Evolutionary conservation across 257 asterid genomes (phyloP), one percentile per base, ranked within the genome.

Genomic region (Nemophila menziesii): DNA sequence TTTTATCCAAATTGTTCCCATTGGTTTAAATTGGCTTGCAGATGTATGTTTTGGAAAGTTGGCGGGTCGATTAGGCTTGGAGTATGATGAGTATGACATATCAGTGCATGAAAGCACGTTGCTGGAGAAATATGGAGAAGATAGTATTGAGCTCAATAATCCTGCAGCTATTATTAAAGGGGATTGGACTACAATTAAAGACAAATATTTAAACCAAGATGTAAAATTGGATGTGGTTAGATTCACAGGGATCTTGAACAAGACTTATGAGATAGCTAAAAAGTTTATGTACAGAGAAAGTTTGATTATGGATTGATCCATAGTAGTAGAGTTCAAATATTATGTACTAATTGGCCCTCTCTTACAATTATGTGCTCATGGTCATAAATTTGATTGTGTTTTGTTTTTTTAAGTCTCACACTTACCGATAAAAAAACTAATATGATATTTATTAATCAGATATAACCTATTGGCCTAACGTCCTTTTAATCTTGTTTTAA

Each of bases 11-110:
- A 67, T 89, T 15, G 33, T 80, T 1, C 98, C 98, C 0, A 71
- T 89, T 0, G 98, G 98, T 1, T 69, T 81, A 0, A 84, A 78
- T 7, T 84, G 98, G 98, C 80, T 95, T 4, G 89, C 94, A 0
- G 82, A 73, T 8, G 60, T 71, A 18, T 89, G 70, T 65, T 89
- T 78, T 22, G 94, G 83, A 1, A 80, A 73, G 22, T 95, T 95
- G 4, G 82, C 94, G 5, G 20, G 15, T 17, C 78, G 71, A 44
- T 65, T 84, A 5, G 95, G 94, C 16, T 44, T 89, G 36, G 36
- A 29, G 36, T 29, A 29, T 29, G 12, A 7, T 2, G 36, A 29
- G 36, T 29, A 29, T 5, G 36, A 29, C 36, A 29, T 29, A 7
- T 10, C 2, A 29, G 36, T 29, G 36, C 2, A 29, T 2, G 36